These are phyloP conservation scores for Coemansia sp. DNA, from an alignment of 192 early-diverging fungal species.

Conservation along the genomic window DNA sequence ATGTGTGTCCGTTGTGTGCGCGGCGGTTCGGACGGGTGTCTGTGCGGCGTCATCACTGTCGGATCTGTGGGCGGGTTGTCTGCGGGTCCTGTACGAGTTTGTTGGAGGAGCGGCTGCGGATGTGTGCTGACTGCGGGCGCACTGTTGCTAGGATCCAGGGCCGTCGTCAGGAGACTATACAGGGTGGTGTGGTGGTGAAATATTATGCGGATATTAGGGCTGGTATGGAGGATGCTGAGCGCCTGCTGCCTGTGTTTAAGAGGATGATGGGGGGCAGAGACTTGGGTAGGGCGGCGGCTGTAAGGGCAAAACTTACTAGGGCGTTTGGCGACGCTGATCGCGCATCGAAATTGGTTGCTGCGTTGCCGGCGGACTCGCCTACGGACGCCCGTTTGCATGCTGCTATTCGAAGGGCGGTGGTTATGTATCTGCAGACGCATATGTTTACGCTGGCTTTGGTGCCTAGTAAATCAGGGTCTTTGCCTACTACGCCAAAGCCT, in stretches of 20 bases:
- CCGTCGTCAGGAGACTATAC: constrained; percentile 24
- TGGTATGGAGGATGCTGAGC: constrained; percentile 36
- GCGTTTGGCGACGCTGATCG: constrained; percentile 69
- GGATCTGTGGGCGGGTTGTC: constrained; percentile 70
- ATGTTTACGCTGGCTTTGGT: constrained; percentile 80
- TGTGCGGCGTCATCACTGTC: constrained; percentile 73
- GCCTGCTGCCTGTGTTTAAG: constrained; percentile 39
- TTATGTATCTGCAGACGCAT: constrained; percentile 73
- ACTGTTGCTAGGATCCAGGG: constrained; percentile 60
- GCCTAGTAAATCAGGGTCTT: constrained; percentile 32
- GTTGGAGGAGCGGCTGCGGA: constrained; percentile 35
- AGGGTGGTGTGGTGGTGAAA: constrained; percentile 25
- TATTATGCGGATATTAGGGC: constrained; percentile 20
- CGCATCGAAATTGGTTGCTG: constrained; percentile 64
- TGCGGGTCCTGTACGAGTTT: constrained; percentile 61
- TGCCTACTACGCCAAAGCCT: constrained; percentile 11
- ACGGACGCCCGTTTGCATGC: constrained; percentile 63
- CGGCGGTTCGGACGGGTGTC: constrained; percentile 58
- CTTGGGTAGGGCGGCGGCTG: constrained; percentile 62
- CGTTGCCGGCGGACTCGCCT: constrained; percentile 56
- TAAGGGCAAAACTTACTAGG: constrained; percentile 67
- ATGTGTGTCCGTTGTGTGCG: constrained; percentile 30
- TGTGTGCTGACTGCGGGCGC: constrained; percentile 64
- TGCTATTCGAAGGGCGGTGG: constrained; percentile 68
- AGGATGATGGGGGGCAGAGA: constrained; percentile 36